These are phyloP conservation scores for Waltiozyma sp. DNA, from an alignment of 1,139 yeast species.

Conservation along the genomic window DNA sequence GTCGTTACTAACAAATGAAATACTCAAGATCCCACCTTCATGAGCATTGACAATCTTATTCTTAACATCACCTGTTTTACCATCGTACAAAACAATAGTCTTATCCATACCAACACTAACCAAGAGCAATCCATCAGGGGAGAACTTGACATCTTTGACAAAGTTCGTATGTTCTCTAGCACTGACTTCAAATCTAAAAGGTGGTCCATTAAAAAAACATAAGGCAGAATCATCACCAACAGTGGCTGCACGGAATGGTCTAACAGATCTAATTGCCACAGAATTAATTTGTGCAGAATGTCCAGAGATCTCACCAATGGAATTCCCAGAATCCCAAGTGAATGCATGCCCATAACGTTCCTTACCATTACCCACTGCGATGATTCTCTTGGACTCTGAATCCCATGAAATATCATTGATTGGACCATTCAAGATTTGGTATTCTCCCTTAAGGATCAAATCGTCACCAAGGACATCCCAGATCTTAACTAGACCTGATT, in stretches of 20 bases:
- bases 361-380: constrained; percentile 93
- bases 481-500: constrained; percentile 71
- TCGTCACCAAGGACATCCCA: constrained; percentile 71
- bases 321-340: constrained; percentile 88
- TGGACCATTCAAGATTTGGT: constrained; percentile 70
- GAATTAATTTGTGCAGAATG: constrained; percentile 81
- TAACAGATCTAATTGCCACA: constrained; percentile 72
- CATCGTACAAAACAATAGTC: constrained; percentile 68
- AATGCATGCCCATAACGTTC: constrained; percentile 90
- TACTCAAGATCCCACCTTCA: constrained; percentile 70
- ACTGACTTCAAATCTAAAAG: constrained; percentile 73
- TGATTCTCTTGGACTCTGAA: constrained; percentile 70
- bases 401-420: constrained; percentile 89
- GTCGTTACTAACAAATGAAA: constrained; percentile 60
- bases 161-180: constrained; percentile 63
- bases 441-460: constrained; percentile 66
- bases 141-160: constrained; percentile 69
- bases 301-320: constrained; percentile 92
- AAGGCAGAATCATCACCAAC: constrained; percentile 81
- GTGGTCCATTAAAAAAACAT: constrained; percentile 87
- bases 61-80: constrained; percentile 70
- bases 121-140: constrained; percentile 64
- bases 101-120: constrained; percentile 88
- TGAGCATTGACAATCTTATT: constrained; percentile 38
- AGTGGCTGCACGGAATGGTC: constrained; percentile 93